phyloP scores from a whole-genome alignment of 371 early-diverging fungal genomes.

The Rhizomucor miehei region DNA sequence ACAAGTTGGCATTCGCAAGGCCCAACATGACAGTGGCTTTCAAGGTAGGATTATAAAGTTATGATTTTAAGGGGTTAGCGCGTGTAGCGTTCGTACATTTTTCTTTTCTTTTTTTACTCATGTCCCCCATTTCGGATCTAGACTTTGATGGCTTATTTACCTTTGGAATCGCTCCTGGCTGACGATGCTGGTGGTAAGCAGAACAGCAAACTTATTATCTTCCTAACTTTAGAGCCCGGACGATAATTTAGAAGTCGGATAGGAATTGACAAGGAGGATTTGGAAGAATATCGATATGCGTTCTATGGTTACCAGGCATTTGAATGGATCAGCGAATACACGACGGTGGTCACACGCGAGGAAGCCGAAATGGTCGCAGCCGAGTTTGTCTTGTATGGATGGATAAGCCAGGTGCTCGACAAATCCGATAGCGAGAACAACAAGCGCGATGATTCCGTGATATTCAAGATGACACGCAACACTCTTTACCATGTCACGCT shows the following conservation, averaged over 20 bases:
- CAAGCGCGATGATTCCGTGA: slow-evolving; percentile 19
- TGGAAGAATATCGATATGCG: slow-evolving; percentile 23
- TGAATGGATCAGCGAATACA: slow-evolving; percentile 65
- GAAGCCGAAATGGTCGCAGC: slow-evolving; percentile 57
- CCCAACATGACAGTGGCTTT: slow-evolving; percentile 54
- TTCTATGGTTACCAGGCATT: slow-evolving; percentile 41
- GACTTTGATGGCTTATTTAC: slow-evolving; percentile 54
- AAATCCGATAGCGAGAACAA: slow-evolving; percentile 31
- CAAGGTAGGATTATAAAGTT: slow-evolving; percentile 18
- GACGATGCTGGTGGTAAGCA: slow-evolving; percentile 40
- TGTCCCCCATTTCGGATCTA: not conserved
- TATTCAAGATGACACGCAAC: slow-evolving; percentile 43
- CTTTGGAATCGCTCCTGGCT: slow-evolving; percentile 28
- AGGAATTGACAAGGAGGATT: slow-evolving; percentile 19
- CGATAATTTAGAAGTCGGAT: not conserved
- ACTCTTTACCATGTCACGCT: slow-evolving; percentile 60
- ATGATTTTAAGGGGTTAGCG: not conserved
- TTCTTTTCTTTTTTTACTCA: too few species aligned
- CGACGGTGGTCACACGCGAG: slow-evolving; percentile 54
- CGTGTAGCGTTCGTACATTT: too few species aligned
- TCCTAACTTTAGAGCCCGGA: not conserved
- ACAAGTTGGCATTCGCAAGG: slow-evolving; percentile 40
- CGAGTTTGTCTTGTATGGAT: slow-evolving; percentile 52
- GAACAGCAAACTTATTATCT: too few species aligned
- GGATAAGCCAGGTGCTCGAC: slow-evolving; percentile 53